A percentile compares a stretch with the other conserved stretches of the same genome.
phyloP scores from a whole-genome alignment of 345 rosid species.

The Carallia pectinifolia region DNA sequence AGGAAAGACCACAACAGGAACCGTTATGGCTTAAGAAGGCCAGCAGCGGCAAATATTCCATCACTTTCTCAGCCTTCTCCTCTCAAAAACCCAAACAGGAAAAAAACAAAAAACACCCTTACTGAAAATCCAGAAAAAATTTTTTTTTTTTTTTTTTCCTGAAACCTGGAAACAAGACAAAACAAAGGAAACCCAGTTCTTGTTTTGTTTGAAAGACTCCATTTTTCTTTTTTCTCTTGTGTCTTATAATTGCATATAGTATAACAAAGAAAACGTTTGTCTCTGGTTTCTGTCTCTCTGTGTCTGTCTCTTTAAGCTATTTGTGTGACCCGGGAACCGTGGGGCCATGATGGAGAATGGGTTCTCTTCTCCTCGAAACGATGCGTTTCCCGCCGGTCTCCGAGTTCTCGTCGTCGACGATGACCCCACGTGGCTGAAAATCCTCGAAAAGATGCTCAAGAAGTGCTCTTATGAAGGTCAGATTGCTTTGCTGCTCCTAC shows the following conservation, averaged over 20 bases:
- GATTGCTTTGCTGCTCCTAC: neutral
- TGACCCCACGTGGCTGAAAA: slow-evolving; percentile 93
- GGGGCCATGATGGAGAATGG: slow-evolving; percentile 53
- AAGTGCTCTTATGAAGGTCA: slow-evolving; percentile 90
- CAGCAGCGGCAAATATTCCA: slow-evolving; percentile 1
- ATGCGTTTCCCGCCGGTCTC: slow-evolving; percentile 73
- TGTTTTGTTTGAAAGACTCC: slow-evolving; percentile 2
- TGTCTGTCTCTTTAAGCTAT: neutral
- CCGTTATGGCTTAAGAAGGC: neutral
- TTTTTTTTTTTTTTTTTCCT: slow-evolving; percentile 9
- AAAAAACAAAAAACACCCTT: too few relatives aligned
- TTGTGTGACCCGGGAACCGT: neutral
- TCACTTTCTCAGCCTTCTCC: slow-evolving; percentile 18
- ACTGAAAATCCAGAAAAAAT: too few relatives aligned
- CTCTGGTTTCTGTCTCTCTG: neutral
- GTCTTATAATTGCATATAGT: neutral
- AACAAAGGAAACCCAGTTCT: slow-evolving; percentile 6
- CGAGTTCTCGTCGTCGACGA: slow-evolving; percentile 98
- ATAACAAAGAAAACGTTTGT: neutral
- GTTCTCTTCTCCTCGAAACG: slow-evolving; percentile 60
- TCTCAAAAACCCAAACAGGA: slow-evolving; percentile 7
- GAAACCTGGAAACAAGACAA: slow-evolving; percentile 13
- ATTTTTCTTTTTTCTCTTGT: neutral
- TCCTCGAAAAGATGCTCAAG: slow-evolving; percentile 97
- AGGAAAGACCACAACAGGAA: slow-evolving; percentile 34